A percentile compares a stretch with the other conserved stretches of the same genome.
phyloP scores from a whole-genome alignment of 1,284 basidiomycete genomes.

The Porogramme epimiltina region DNA sequence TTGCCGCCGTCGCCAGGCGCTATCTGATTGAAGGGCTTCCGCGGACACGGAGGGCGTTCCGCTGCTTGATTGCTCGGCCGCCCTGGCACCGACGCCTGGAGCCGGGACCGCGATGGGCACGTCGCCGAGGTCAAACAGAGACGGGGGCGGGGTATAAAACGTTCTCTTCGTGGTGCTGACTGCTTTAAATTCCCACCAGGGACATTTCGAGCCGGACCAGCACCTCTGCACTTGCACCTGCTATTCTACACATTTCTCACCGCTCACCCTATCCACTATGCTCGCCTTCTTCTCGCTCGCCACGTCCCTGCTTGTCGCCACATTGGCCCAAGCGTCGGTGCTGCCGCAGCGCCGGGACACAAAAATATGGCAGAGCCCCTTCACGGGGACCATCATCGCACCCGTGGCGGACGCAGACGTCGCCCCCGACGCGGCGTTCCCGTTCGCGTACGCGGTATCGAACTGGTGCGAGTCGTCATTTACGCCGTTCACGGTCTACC shows the following conservation, averaged over 20 bases:
- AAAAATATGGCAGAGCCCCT: conserved; percentile 14
- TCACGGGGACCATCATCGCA: conserved; percentile 16
- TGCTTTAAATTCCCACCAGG: too few relatives aligned
- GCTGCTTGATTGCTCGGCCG: too few relatives aligned
- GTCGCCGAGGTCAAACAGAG: too few relatives aligned
- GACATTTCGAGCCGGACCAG: too few relatives aligned
- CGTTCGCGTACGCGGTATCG: conserved; percentile 20
- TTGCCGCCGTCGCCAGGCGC: too few relatives aligned
- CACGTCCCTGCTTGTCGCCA: background rate
- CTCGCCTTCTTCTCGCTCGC: conserved; percentile 1
- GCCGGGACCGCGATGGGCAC: too few relatives aligned
- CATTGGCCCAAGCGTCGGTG: conserved; percentile 4
- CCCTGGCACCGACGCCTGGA: too few relatives aligned
- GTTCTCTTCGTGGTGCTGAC: too few relatives aligned
- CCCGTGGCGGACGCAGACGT: conserved; percentile 15
- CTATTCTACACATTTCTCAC: background rate
- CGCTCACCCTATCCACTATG: background rate
- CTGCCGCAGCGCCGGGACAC: conserved; percentile 9
- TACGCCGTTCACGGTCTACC: conserved; percentile 24
- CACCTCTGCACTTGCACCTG: too few relatives aligned
- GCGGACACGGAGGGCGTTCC: too few relatives aligned
- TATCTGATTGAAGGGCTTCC: too few relatives aligned
- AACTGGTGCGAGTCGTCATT: conserved; percentile 26
- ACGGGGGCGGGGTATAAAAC: background rate
- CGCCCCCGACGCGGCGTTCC: conserved; percentile 15